Conservation (phyloP, 768 basidiomycete species). For the Lactarius indigo region DNA sequence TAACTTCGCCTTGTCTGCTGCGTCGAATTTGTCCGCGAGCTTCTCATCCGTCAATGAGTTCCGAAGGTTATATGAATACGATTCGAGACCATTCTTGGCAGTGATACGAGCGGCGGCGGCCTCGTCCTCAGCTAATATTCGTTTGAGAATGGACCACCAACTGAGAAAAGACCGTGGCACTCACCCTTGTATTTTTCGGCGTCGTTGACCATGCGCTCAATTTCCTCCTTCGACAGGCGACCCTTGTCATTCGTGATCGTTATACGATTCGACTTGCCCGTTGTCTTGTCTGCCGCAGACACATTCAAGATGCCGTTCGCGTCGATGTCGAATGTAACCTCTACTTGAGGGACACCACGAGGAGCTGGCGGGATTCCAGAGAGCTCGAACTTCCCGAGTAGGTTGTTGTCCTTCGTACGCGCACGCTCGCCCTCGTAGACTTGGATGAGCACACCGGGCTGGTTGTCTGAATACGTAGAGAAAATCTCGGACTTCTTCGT, state of each 20-base stretch:
- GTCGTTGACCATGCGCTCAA: constrained; percentile 94
- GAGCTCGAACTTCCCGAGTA: constrained; percentile 97
- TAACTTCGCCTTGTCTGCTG: constrained; percentile 81
- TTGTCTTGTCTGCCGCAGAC: constrained; percentile 93
- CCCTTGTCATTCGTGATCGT: constrained; percentile 98
- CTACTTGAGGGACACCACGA: constrained; percentile 95
- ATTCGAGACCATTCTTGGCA: constrained; percentile 91
- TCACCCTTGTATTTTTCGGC: constrained; percentile 88
- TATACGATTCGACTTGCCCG: constrained; percentile 92
- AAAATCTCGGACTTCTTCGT: constrained; percentile 99
- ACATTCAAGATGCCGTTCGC: constrained; percentile 97
- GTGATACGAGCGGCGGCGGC: constrained; percentile 78
- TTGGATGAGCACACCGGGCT: constrained; percentile 97
- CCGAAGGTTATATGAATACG: constrained; percentile 92
- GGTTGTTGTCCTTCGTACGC: constrained; percentile 97
- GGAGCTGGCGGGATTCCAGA: constrained; percentile 95
- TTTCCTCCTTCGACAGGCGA: constrained; percentile 94
- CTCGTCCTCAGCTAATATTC: constrained; percentile 71
- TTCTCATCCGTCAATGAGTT: constrained; percentile 85
- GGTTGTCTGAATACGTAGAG: constrained; percentile 98
- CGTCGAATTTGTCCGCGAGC: constrained; percentile 82
- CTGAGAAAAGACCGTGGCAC: constrained; percentile 26
- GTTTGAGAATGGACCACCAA: constrained; percentile 18
- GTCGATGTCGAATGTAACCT: constrained; percentile 98
- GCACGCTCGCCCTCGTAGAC: constrained; percentile 99